Percentiles rank a stretch among this genome's conserved stretches.
These are phyloP conservation scores for Microsporum canis DNA, from an alignment of 2,329 filamentous ascomycete genomes.

Conservation along the genomic window DNA sequence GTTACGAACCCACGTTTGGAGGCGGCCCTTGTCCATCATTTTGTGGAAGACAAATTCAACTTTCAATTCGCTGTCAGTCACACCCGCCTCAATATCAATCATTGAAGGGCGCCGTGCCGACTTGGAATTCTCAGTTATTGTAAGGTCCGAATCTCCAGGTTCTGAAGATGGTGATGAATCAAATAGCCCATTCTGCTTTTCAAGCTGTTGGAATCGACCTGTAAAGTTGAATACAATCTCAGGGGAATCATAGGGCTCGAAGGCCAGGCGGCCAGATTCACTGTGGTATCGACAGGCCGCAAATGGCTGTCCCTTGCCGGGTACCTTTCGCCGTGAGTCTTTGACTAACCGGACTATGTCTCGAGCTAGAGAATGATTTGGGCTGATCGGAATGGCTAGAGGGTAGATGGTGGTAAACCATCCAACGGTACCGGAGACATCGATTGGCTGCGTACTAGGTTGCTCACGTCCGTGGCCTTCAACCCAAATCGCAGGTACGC, in stretches of 20 bases:
- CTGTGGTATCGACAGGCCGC: constrained; percentile 31
- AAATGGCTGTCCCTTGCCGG: constrained; percentile 22
- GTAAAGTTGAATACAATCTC: constrained; percentile 33
- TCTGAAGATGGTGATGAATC: constrained; percentile 18
- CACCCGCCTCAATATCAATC: constrained; percentile 33
- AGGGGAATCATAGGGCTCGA: constrained; percentile 20
- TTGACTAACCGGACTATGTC: constrained; percentile 29
- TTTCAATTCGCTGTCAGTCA: constrained; percentile 42
- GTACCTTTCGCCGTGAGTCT: constrained; percentile 25
- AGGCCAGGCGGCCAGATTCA: constrained; percentile 20
- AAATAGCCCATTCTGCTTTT: constrained; percentile 34
- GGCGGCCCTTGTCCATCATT: constrained; percentile 40
- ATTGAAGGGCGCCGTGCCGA: constrained; percentile 34
- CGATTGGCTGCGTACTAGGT: constrained; percentile 31
- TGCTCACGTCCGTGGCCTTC: constrained; percentile 39
- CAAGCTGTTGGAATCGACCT: constrained; percentile 31
- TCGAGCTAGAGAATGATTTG: constrained; percentile 14
- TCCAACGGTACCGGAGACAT: constrained; percentile 38
- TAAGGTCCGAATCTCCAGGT: constrained; percentile 9
- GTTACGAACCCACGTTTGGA: constrained; percentile 33
- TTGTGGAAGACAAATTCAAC: constrained; percentile 36
- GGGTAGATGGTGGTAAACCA: constrained; percentile 42
- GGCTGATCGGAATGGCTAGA: constrained; percentile 22
- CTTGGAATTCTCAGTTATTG: constrained; percentile 24
- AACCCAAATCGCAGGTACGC: constrained; percentile 36